A percentile compares a stretch with the other conserved stretches of the same genome.
These are phyloP conservation scores for Rubus idaeus DNA, from an alignment of 306 rosid genomes.

Conservation along the genomic window DNA sequence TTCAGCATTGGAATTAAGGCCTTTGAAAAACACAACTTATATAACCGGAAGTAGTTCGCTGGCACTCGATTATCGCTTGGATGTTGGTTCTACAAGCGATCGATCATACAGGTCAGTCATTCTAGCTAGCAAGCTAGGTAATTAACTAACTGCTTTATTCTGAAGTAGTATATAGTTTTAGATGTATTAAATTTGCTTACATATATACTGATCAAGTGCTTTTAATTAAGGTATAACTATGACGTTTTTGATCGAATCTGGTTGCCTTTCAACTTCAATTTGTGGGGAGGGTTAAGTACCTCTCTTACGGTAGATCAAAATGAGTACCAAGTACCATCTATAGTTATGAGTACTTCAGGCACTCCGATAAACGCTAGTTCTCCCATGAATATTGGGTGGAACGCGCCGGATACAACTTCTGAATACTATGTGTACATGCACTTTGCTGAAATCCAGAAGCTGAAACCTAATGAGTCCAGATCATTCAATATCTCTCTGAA, in stretches of 20 bases:
- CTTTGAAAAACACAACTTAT: conserved; percentile 29
- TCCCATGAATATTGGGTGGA: conserved; percentile 26
- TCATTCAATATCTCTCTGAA: conserved; percentile 43
- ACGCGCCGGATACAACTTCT: background rate
- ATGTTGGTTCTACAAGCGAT: conserved; percentile 36
- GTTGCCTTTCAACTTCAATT: conserved; percentile 25
- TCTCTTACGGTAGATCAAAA: conserved; percentile 3
- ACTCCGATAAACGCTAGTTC: conserved; percentile 9
- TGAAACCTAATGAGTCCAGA: conserved; percentile 32
- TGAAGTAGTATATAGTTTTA: background rate
- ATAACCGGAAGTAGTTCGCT: conserved; percentile 19
- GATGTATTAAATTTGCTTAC: background rate
- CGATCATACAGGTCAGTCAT: conserved; percentile 35
- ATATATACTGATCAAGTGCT: background rate
- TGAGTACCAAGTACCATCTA: conserved; percentile 28
- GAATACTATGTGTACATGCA: conserved; percentile 43
- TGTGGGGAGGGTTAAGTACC: conserved; percentile 17
- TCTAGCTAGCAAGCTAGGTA: no score
- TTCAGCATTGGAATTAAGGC: conserved; percentile 52
- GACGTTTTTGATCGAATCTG: conserved; percentile 52
- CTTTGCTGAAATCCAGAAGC: conserved; percentile 47
- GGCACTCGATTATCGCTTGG: conserved; percentile 16
- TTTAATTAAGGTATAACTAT: conserved; percentile 21
- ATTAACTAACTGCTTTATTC: background rate
- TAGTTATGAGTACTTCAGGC: conserved; percentile 38